These are phyloP conservation scores for Podosphaera aphanis DNA, from an alignment of 2,329 filamentous ascomycete species.

Conservation along the genomic window DNA sequence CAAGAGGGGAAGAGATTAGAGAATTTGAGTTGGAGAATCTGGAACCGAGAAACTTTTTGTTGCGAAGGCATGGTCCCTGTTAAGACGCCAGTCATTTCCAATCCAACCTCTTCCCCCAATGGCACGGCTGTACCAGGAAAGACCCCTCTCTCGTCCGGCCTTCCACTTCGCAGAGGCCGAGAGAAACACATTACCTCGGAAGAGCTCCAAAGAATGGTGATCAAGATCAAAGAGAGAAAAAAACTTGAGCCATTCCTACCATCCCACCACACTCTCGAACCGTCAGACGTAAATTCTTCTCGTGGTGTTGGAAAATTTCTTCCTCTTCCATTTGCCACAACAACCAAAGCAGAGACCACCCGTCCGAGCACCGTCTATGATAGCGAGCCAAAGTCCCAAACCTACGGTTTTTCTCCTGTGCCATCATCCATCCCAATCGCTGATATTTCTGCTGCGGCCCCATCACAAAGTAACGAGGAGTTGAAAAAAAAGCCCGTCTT, in stretches of 20 bases:
- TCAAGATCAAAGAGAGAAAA: slow-evolving; percentile 70
- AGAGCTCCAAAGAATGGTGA: slow-evolving; percentile 82
- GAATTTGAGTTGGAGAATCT: slow-evolving; percentile 87
- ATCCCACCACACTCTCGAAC: slow-evolving; percentile 17
- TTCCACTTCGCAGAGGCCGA: slow-evolving; percentile 32
- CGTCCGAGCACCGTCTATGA: slow-evolving; percentile 12
- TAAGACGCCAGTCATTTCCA: slow-evolving; percentile 17
- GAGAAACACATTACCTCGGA: slow-evolving; percentile 84
- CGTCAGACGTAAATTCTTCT: slow-evolving; percentile 19
- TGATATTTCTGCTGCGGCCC: slow-evolving; percentile 24
- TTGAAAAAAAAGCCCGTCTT: slow-evolving; percentile 34
- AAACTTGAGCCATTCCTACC: slow-evolving; percentile 34
- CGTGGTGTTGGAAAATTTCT: slow-evolving; percentile 16
- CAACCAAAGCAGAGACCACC: slow-evolving; percentile 13
- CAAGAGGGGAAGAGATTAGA: slow-evolving; percentile 81
- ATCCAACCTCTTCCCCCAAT: slow-evolving; percentile 17
- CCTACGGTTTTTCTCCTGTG: slow-evolving; percentile 68
- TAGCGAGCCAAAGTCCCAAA: slow-evolving; percentile 27
- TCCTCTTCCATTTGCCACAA: slow-evolving; percentile 10
- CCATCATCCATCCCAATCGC: slow-evolving; percentile 24
- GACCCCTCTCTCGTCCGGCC: background rate
- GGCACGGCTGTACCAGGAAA: background rate
- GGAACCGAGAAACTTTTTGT: slow-evolving; percentile 84
- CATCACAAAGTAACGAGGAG: slow-evolving; percentile 22
- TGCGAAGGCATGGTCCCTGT: slow-evolving; percentile 40